Conservation (phyloP, 2,329 filamentous ascomycete genomes). For the Dothideomycetidae sp. region DNA sequence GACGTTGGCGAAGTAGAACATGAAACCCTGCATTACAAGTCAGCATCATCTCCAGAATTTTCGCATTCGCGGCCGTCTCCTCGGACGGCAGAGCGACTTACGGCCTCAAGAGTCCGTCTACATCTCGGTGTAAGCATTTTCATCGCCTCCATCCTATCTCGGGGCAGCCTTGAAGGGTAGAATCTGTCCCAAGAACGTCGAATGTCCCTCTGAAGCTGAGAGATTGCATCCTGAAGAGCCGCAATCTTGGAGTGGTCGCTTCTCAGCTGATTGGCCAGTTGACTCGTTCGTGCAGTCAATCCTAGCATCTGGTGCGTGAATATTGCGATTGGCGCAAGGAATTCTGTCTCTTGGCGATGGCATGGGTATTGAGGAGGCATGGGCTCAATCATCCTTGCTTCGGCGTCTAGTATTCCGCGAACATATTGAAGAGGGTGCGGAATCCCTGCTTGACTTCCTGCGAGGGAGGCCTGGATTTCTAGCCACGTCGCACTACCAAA, state of each 20-base stretch:
- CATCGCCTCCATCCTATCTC: constrained; percentile 15
- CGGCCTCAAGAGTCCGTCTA: constrained; percentile 28
- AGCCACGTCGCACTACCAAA: constrained; percentile 41
- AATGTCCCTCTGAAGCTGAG: constrained; percentile 19
- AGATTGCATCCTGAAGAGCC: constrained; percentile 14
- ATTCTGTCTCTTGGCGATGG: constrained; percentile 6
- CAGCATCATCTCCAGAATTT: no score
- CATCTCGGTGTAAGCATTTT: constrained; percentile 20
- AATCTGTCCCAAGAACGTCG: constrained; percentile 17
- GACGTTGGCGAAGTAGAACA: constrained; percentile 19
- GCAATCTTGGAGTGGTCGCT: constrained; percentile 9
- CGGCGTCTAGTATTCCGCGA: background rate
- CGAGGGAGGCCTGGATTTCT: constrained; percentile 41
- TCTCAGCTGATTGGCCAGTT: constrained; percentile 1
- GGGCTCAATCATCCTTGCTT: constrained; percentile 1
- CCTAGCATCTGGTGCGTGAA: constrained; percentile 4
- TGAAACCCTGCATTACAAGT: constrained; percentile 3
- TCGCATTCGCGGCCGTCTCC: background rate
- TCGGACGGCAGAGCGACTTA: constrained; percentile 22
- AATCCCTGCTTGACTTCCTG: constrained; percentile 7
- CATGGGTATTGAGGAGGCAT: constrained; percentile 4
- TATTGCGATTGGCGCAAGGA: background rate
- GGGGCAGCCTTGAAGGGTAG: constrained; percentile 17
- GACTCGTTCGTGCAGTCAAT: constrained; percentile 3
- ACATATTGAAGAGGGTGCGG: constrained; percentile 1